A percentile compares a stretch with the other conserved stretches of the same genome.
These are phyloP conservation scores for Paecilomyces variotii DNA, from an alignment of 2,329 filamentous ascomycete genomes.

Conservation along the genomic window DNA sequence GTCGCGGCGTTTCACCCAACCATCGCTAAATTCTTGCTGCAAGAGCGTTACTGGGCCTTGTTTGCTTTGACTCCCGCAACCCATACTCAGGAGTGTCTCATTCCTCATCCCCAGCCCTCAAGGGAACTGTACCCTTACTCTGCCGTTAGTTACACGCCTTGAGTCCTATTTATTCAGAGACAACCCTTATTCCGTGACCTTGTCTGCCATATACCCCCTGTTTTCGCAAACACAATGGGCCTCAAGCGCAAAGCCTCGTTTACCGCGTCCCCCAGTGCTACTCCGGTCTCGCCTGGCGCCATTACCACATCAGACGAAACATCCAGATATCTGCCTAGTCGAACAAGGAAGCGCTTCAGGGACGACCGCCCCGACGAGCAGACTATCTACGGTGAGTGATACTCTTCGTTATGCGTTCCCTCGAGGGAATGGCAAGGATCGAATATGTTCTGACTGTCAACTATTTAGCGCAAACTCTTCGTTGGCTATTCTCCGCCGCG, in stretches of 20 bases:
- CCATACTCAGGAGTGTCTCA: conserved; percentile 11
- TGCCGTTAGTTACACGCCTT: conserved; percentile 14
- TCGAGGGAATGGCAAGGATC: not conserved
- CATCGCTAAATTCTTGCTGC: conserved; percentile 3
- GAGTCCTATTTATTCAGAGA: not conserved
- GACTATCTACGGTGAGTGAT: conserved; percentile 44
- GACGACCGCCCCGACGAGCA: conserved; percentile 51
- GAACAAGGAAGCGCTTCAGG: conserved; percentile 52
- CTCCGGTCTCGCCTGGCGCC: conserved; percentile 13
- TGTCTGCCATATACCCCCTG: not conserved
- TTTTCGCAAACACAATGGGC: conserved; percentile 34
- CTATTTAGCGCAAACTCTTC: conserved; percentile 31
- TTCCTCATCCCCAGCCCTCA: conserved; percentile 25
- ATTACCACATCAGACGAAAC: conserved; percentile 24
- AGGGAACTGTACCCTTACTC: conserved; percentile 29
- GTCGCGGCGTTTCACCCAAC: conserved; percentile 6
- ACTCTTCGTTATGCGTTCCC: too few species aligned
- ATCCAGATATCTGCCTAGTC: conserved; percentile 42
- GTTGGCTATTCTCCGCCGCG: conserved; percentile 35
- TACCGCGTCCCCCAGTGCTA: conserved; percentile 33
- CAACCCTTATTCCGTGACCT: not conserved
- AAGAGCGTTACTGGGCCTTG: conserved; percentile 5
- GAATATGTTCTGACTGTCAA: not conserved
- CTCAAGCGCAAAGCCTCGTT: conserved; percentile 54
- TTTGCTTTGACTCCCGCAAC: conserved; percentile 18